phyloP scores from a whole-genome alignment of 192 early-diverging fungal species.

The Polychytrium aggregatum region DNA sequence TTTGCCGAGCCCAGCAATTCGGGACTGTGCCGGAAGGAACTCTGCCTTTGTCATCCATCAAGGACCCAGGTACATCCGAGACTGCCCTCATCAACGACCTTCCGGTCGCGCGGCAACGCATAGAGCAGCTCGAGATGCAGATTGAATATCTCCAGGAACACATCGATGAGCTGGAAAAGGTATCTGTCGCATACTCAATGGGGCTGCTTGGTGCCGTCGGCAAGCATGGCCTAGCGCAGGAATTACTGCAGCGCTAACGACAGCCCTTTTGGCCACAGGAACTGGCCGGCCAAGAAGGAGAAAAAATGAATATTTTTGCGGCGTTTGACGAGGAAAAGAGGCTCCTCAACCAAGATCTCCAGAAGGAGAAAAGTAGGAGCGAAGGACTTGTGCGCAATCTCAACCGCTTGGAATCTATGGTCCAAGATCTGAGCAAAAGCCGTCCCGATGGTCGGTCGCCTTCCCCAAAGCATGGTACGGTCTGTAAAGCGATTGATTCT shows the following conservation, averaged over 20 bases:
- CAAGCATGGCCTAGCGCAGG: neutral
- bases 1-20: conserved; percentile 37
- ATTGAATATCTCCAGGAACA: conserved; percentile 41
- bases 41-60: neutral
- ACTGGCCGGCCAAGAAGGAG: conserved; percentile 7
- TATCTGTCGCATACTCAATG: too few relatives aligned
- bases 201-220: too few relatives aligned
- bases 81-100: conserved; percentile 21
- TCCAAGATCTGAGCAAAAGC: too few relatives aligned
- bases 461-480: too few relatives aligned
- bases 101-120: conserved; percentile 25
- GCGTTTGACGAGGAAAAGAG: conserved; percentile 17
- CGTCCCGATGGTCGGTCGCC: too few relatives aligned
- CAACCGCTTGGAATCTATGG: too few relatives aligned
- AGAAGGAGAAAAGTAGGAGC: too few relatives aligned
- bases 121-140: conserved; percentile 42
- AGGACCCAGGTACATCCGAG: neutral
- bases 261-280: conserved; percentile 14
- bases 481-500: too few relatives aligned
- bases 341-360: too few relatives aligned
- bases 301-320: conserved; percentile 9
- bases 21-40: conserved; percentile 12
- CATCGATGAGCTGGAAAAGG: conserved; percentile 33
- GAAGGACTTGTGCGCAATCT: too few relatives aligned
- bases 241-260: neutral